Evolutionary conservation across 2,329 filamentous ascomycete species (phyloP), one percentile per base, ranked within the genome.

Genomic region (Aspergillus sp.): DNA sequence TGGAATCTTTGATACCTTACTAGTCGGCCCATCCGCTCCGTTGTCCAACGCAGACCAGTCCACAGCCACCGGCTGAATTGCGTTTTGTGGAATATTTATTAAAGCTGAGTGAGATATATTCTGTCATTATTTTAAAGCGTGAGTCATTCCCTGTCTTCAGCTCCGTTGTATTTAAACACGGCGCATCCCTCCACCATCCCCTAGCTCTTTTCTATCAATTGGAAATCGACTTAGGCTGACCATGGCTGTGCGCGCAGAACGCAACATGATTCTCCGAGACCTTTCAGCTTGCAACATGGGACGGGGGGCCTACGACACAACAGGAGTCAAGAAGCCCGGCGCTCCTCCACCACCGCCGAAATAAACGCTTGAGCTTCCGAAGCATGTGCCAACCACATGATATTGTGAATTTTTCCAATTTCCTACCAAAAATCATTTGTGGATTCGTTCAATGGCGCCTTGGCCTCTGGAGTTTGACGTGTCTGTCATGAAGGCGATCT

Each of bases 271-370:
- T 61, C 67, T 73, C 50, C 70, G 74, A 65, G 75, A 73, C 59
- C 66, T 72, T 40, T 75, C 72, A 53, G 71, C 73, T 51, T 74
- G 69, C 69, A 79, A 81, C 68, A 80, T 81, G 78, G 79, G 79
- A 59, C 76, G 79, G 62, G 79, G 79, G 57, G 79, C 77, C 57
- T 82, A 82, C 61, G 79, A 82, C 63, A 82, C 79, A 41, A 82
- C 79, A 6, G 79, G 79, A 27, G 77, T 81, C 21, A 78, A 79
- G 63, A 80, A 81, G 69, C 79, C 78, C 44, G 70, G 70, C 45
- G 70, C 69, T 61, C 73, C 75, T 57, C 77, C 78, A 65, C 79
- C 78, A 61, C 76, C 75, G 45, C 76, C 77, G 39, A 62, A 56
- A 61, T 61, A 63, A 65, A 21, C 17, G 40, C 59, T 52, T 60